A percentile compares a stretch with the other conserved stretches of the same genome.
phyloP scores from a whole-genome alignment of 1,284 basidiomycete species.

The Moesziomyces aphidis region DNA sequence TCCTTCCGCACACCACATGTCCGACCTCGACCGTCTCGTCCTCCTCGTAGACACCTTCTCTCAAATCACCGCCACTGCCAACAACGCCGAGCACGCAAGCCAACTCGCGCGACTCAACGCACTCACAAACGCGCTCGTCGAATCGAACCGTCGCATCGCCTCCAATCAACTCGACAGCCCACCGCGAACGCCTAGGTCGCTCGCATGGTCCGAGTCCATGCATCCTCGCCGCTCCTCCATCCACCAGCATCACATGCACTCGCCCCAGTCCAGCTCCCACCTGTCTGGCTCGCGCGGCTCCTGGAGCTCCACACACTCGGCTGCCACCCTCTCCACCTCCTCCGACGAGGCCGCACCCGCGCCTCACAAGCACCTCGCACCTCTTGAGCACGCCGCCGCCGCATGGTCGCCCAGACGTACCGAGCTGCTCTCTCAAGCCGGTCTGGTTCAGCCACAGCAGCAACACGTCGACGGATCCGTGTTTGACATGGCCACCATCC shows the following conservation, averaged over 20 bases:
- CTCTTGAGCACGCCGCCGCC: neutral
- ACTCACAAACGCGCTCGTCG: constrained; percentile 11
- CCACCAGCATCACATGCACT: constrained; percentile 7
- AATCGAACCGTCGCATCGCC: constrained; percentile 23
- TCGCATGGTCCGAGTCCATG: constrained; percentile 9
- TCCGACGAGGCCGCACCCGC: constrained; percentile 22
- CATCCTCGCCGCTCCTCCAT: constrained; percentile 19
- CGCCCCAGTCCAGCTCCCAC: constrained; percentile 20
- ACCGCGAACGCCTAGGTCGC: constrained; percentile 23
- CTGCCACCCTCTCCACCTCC: constrained; percentile 23
- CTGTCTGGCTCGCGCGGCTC: constrained; percentile 20
- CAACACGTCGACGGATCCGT: constrained; percentile 23
- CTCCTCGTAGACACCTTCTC: constrained; percentile 34
- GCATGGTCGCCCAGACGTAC: constrained; percentile 1
- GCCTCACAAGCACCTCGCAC: constrained; percentile 7
- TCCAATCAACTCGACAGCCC: constrained; percentile 19
- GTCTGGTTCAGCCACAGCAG: constrained; percentile 17
- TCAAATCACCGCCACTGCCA: neutral
- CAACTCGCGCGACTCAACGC: constrained; percentile 23
- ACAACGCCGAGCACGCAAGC: constrained; percentile 6
- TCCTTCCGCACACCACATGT: constrained; percentile 7
- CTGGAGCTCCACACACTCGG: constrained; percentile 23
- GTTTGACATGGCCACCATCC: constrained; percentile 37
- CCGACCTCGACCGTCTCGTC: constrained; percentile 32
- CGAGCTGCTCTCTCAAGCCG: constrained; percentile 14